phyloP scores from a whole-genome alignment of 2,329 filamentous ascomycete species.

The Aspergillus latus region DNA sequence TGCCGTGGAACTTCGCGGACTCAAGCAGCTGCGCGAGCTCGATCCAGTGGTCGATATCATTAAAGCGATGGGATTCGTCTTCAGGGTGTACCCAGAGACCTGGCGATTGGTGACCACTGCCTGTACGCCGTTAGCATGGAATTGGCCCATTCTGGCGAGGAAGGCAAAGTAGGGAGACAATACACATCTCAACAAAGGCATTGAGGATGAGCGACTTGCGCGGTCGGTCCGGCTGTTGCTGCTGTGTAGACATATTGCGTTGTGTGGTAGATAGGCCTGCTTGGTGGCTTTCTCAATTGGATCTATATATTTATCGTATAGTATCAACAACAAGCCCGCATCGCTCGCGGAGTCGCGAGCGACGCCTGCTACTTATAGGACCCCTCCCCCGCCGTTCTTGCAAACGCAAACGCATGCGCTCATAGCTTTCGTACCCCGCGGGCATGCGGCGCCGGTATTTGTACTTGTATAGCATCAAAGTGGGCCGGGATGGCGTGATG shows the following conservation, averaged over 20 bases:
- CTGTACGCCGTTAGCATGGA: slow-evolving; percentile 23
- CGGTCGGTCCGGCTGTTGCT: slow-evolving; percentile 14
- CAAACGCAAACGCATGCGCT: neutral
- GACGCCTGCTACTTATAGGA: neutral
- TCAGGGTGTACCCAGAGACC: slow-evolving; percentile 65
- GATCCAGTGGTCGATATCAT: slow-evolving; percentile 61
- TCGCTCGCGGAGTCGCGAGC: too few species aligned
- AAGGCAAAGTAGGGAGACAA: neutral
- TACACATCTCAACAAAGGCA: slow-evolving; percentile 54
- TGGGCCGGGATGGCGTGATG: slow-evolving; percentile 39
- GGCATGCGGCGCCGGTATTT: neutral
- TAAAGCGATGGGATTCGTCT: slow-evolving; percentile 63
- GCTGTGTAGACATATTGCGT: slow-evolving; percentile 1
- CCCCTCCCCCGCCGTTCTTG: neutral
- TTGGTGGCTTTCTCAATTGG: neutral
- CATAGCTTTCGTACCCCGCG: neutral
- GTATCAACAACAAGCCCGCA: too few species aligned
- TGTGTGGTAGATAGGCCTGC: neutral
- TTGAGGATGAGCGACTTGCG: slow-evolving; percentile 52
- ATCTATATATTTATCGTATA: too few species aligned
- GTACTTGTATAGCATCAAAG: slow-evolving; percentile 31
- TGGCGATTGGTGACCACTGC: slow-evolving; percentile 55
- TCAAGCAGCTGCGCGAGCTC: slow-evolving; percentile 61
- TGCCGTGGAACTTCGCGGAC: slow-evolving; percentile 62
- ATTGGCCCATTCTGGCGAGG: neutral